phyloP scores from a whole-genome alignment of 2,329 filamentous ascomycete genomes.

The Phaeosphaeriaceae sp. region DNA sequence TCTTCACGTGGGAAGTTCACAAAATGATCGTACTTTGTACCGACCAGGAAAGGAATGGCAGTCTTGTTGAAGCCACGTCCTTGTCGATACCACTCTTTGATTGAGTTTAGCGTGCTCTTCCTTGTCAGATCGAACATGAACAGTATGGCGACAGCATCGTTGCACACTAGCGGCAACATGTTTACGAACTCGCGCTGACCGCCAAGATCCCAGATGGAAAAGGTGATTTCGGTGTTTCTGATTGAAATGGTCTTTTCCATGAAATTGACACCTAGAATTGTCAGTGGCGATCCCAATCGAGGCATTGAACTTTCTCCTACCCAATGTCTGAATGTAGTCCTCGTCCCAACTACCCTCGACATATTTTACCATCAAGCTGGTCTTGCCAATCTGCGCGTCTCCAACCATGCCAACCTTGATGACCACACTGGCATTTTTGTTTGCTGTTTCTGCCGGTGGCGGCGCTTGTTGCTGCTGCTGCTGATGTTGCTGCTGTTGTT shows the following conservation, averaged over 20 bases:
- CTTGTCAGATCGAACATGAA: slow-evolving; percentile 99
- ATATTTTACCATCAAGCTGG: slow-evolving; percentile 99
- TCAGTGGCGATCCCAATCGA: slow-evolving; percentile 16
- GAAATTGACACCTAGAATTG: slow-evolving; percentile 84
- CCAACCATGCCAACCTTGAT: slow-evolving; percentile 99
- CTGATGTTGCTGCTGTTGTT: slow-evolving; percentile 28
- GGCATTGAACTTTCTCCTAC: slow-evolving; percentile 50
- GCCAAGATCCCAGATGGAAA: slow-evolving; percentile 98
- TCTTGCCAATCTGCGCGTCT: slow-evolving; percentile 98
- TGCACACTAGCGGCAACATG: slow-evolving; percentile 99
- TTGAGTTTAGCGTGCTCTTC: slow-evolving; percentile 98
- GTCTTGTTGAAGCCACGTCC: slow-evolving; percentile 99
- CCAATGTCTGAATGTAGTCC: slow-evolving; percentile 98
- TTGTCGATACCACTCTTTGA: slow-evolving; percentile 99
- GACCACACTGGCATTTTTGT: slow-evolving; percentile 73
- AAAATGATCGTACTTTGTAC: slow-evolving; percentile 99
- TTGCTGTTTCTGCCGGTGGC: slow-evolving; percentile 48
- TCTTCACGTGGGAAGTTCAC: slow-evolving; percentile 98
- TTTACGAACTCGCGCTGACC: slow-evolving; percentile 99
- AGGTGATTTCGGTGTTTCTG: slow-evolving; percentile 98
- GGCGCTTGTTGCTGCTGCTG: slow-evolving; percentile 29
- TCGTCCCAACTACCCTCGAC: slow-evolving; percentile 99
- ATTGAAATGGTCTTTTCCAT: slow-evolving; percentile 99
- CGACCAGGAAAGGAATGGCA: slow-evolving; percentile 96
- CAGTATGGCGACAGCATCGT: slow-evolving; percentile 95